Evolutionary conservation across 2,329 filamentous ascomycete species (phyloP).

Genomic region (Monilinia aucupariae): DNA sequence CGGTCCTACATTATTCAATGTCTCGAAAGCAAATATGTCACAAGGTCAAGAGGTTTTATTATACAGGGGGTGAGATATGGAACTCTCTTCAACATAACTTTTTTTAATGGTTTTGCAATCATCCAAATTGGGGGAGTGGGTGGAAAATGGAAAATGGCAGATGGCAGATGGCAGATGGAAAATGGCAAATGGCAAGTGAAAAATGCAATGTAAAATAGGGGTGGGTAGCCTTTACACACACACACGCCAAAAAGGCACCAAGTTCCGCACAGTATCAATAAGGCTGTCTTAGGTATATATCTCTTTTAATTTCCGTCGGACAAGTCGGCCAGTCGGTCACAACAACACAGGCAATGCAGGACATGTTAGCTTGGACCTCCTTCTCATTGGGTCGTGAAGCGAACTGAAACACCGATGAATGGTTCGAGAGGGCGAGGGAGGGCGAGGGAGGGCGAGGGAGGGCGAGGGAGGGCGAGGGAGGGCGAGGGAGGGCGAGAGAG

Average conservation of each 20-base stretch:
- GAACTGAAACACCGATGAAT: constrained; percentile 8
- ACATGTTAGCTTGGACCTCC: background rate
- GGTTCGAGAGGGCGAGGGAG: background rate
- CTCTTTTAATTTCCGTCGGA: no score
- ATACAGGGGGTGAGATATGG: constrained; percentile 18
- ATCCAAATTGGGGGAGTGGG: background rate
- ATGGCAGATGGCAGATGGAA: no score
- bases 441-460: background rate
- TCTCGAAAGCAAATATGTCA: constrained; percentile 27
- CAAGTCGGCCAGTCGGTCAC: no score
- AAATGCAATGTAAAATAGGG: no score
- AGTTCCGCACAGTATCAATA: no score
- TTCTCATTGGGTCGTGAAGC: constrained; percentile 16
- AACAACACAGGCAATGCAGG: no score
- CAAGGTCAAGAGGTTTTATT: constrained; percentile 21
- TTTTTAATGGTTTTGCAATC: background rate
- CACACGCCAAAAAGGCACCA: no score
- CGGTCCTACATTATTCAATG: constrained; percentile 19
- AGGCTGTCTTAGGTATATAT: no score
- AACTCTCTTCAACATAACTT: constrained; percentile 7
- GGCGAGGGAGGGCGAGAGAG: no score
- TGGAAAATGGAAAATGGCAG: background rate
- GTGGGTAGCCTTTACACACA: no score
- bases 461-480: background rate
- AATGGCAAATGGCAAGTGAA: no score